These are phyloP conservation scores for Cucumis cinereus DNA, from an alignment of 306 rosid species.

Conservation along the genomic window DNA sequence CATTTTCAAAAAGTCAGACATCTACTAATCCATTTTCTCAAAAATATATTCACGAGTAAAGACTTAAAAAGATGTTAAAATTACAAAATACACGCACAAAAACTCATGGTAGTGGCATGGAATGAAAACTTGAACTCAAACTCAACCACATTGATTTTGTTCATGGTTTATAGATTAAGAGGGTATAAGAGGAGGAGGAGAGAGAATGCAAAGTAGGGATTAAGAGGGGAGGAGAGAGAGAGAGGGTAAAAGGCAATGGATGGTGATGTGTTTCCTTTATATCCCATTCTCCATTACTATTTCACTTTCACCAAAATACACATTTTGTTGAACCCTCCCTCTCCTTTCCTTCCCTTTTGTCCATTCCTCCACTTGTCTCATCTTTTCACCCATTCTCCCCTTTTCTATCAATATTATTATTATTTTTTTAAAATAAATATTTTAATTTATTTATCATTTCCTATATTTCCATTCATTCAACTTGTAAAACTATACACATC, in stretches of 20 bases:
- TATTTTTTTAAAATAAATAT: not conserved
- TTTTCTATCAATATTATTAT: not conserved
- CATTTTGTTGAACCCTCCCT: slow-evolving; percentile 7
- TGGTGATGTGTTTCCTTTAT: slow-evolving; percentile 13
- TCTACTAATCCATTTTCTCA: no score
- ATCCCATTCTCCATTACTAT: slow-evolving; percentile 2
- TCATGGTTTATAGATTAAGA: no score
- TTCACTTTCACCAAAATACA: slow-evolving; percentile 24
- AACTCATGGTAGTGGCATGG: no score
- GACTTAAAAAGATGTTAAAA: no score
- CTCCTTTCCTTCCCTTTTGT: slow-evolving; percentile 16
- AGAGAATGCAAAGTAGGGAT: not conserved
- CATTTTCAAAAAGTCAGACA: no score
- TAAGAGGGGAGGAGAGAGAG: not conserved
- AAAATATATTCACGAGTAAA: no score
- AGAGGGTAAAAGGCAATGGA: not conserved
- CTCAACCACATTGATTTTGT: no score
- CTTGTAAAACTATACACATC: not conserved
- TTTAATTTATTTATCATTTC: not conserved
- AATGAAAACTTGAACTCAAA: not conserved
- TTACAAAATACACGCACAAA: no score
- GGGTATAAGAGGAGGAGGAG: not conserved
- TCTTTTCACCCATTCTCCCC: not conserved
- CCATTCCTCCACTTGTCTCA: slow-evolving; percentile 14
- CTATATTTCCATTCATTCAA: not conserved